phyloP scores from a whole-genome alignment of 805 yeast species.

The Metschnikowia lochheadii region DNA sequence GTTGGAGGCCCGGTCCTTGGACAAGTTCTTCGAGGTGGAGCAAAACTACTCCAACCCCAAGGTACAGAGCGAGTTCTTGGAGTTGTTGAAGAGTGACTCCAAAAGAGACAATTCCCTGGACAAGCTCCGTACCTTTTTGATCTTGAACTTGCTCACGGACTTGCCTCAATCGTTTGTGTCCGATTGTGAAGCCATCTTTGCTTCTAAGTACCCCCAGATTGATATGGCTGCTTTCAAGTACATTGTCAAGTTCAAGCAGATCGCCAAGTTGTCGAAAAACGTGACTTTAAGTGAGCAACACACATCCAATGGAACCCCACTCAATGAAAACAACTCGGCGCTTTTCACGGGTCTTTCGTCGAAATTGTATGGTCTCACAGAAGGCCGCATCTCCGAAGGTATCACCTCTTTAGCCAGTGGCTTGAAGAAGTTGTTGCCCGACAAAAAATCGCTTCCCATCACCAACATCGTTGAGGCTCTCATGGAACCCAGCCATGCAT shows the following conservation, averaged over 20 bases:
- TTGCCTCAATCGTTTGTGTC: conserved; percentile 29
- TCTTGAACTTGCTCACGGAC: conserved; percentile 57
- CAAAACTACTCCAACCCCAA: conserved; percentile 67
- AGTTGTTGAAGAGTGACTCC: conserved; percentile 48
- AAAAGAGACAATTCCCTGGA: conserved; percentile 65
- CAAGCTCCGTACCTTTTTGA: conserved; percentile 84
- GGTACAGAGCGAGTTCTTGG: conserved; percentile 56
- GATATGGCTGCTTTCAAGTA: conserved; percentile 66
- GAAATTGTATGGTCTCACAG: conserved; percentile 74
- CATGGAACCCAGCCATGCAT: conserved; percentile 72
- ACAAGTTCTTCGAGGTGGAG: conserved; percentile 90
- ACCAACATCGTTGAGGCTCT: conserved; percentile 89
- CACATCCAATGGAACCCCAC: conserved; percentile 26
- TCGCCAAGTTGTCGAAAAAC: conserved; percentile 46
- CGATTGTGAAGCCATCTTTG: conserved; percentile 62
- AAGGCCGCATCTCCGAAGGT: conserved; percentile 82
- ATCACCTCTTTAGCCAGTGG: conserved; percentile 86
- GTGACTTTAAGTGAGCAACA: conserved; percentile 19
- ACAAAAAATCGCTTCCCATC: conserved; percentile 80
- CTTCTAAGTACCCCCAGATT: conserved; percentile 42
- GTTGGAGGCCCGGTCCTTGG: conserved; percentile 81
- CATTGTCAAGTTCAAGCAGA: conserved; percentile 77
- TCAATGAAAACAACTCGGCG: conserved; percentile 45
- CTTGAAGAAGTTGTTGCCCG: conserved; percentile 81
- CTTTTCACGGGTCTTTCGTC: conserved; percentile 71